Evolutionary conservation across 192 early-diverging fungal genomes (phyloP), one percentile per base, ranked within the genome.

Genomic region (Linnemannia schmuckeri): DNA sequence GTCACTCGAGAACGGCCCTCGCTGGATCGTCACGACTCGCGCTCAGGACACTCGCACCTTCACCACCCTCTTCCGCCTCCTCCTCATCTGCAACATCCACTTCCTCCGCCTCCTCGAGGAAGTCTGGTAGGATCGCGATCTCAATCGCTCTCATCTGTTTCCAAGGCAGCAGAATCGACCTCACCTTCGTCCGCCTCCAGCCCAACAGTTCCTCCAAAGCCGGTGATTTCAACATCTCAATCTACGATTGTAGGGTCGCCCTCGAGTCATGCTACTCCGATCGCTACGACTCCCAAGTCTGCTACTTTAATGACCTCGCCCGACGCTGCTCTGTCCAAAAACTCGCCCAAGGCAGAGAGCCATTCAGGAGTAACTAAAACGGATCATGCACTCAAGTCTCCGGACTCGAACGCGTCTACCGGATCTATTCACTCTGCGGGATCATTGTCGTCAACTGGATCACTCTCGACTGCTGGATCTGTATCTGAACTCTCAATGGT

Each of bases 11-110:
- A 61, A 20, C 38, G 44, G 17, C 44, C 55, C 4, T 15, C 61
- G n/a, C 68, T 66, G 27, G 37, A 33, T 7, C 68, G 63, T 52
- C 27, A 41, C 27, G 77, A 54, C 61, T 40, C 37, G 38, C 70
- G 40, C 41, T 72, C 70, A 42, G 27, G 46, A 0, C 77, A 78
- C n/a, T 24, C 41, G 30, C 77, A 80, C 30, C 18, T 74, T 5
- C 54, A 73, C 22, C 79, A 74, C 15, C 72, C 79, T n/a, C 57
- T 80, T 15, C 79, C 79, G 15, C 79, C 72, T 13, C 70, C 79
- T 30, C 79, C 79, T 47, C 79, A 74, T 44, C 72, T 74, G 18
- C 77, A 78, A 10, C 77, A 78, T 54, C 77, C 77, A 4, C 41
- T 78, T 7, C 77, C 77, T n/a, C 77, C 77, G 27, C 68, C 77